Evolutionary conservation across 148 eudicot genomes (phyloP), one percentile per base, ranked within the genome.

Genomic region (Cornus florida): DNA sequence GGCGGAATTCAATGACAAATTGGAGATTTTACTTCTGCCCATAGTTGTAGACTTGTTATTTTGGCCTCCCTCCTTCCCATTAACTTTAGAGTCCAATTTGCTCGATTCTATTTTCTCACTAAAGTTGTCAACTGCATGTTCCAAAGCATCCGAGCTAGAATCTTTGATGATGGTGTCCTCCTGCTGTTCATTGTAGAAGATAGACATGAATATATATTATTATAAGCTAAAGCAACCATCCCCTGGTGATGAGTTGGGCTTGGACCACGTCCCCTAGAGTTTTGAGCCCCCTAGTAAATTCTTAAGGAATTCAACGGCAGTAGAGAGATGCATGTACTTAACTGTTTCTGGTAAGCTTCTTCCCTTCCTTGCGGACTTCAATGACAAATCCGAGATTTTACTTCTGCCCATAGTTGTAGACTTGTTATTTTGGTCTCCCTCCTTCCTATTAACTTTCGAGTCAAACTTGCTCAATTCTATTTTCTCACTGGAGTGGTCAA

Each of bases 91-190:
- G 60, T 41, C 56, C 71, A 59, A 59, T 32, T 78, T 78, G 75
- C 73, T 70, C 64, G n/a, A 16, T 70, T 71, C 59, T 53, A 50
- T 75, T 12, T 12, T 79, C 60, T 84, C 75, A 53, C 46, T 64
- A 11, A 78, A 31, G 28, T 77, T 80, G 66, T 82, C 74, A 69
- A 50, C 38, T 78, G 39, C 62, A 35, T 32, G 79, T 74, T 68
- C 66, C 24, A 77, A 56, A 76, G 83, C 79, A 75, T 82, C 83
- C 28, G 85, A 81, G 70, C 71, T 79, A 78, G 82, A 79, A 77
- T 86, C 85, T 78, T 84, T 81, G 70, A 78, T 71, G 46, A 78
- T 48, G 53, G 78, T 64, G 53, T 56, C 71, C 67, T 62, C 39
- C 4, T 2, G 32, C 75, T 71, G 60, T 57, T 57, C 69, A 60